Percentiles rank a stretch among this genome's conserved stretches.
Evolutionary conservation across 495 filamentous ascomycete species (phyloP).

Genomic region (Sporormia fimetaria): DNA sequence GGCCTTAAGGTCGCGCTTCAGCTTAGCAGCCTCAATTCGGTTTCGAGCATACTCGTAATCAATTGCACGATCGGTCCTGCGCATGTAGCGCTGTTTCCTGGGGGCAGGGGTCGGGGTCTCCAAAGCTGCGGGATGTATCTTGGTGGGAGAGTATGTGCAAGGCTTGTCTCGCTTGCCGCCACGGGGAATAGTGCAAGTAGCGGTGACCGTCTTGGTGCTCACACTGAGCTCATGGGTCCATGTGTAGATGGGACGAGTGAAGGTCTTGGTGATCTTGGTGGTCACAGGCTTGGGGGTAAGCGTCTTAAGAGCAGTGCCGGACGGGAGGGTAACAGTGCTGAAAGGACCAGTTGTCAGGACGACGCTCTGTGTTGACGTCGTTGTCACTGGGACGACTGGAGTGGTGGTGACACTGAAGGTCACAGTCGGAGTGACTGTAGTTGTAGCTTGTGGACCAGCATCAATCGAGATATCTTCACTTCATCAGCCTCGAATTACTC

Average conservation of each 20-base stretch:
- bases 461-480: slow-evolving; percentile 15
- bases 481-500: neutral
- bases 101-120: slow-evolving; percentile 5
- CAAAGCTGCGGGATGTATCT: slow-evolving; percentile 16
- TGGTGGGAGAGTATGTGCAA: slow-evolving; percentile 25
- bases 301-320: slow-evolving; percentile 24
- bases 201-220: slow-evolving; percentile 23
- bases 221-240: slow-evolving; percentile 21
- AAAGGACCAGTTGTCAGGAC: slow-evolving; percentile 9
- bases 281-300: slow-evolving; percentile 23
- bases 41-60: slow-evolving; percentile 20
- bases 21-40: slow-evolving; percentile 17
- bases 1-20: slow-evolving; percentile 7
- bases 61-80: slow-evolving; percentile 16
- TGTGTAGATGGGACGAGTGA: slow-evolving; percentile 17
- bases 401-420: slow-evolving; percentile 25
- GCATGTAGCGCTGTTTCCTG: slow-evolving; percentile 11
- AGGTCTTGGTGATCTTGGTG: slow-evolving; percentile 17
- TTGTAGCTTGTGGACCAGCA: slow-evolving; percentile 28
- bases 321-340: slow-evolving; percentile 24
- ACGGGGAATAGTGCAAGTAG: slow-evolving; percentile 20
- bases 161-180: slow-evolving; percentile 19
- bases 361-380: slow-evolving; percentile 7
- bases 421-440: slow-evolving; percentile 19
- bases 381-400: slow-evolving; percentile 12